phyloP scores from a whole-genome alignment of 1,284 basidiomycete species.

The Fereydounia khargensis region DNA sequence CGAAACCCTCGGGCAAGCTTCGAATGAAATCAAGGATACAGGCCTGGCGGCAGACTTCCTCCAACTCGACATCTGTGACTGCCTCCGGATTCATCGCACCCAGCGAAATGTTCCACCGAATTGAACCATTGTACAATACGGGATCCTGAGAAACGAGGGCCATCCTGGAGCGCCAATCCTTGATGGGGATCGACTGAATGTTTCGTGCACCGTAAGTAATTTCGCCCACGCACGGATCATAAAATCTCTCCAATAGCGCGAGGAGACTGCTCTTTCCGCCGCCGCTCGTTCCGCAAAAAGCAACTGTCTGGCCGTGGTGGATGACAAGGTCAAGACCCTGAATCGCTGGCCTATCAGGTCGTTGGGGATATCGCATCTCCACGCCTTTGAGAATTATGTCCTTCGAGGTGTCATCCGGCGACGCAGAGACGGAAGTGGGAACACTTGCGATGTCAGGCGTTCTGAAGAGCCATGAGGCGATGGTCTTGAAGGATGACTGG shows the following conservation, averaged over 20 bases:
- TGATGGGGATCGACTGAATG: constrained; percentile 9
- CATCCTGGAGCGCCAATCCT: constrained; percentile 22
- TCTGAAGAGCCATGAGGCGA: constrained; percentile 43
- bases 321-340: constrained; percentile 42
- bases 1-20: constrained; percentile 60
- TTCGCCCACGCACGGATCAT: constrained; percentile 61
- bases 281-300: constrained; percentile 66
- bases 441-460: constrained; percentile 25
- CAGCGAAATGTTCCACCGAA: constrained; percentile 25
- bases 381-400: constrained; percentile 46
- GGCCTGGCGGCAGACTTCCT: constrained; percentile 6
- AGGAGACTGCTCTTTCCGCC: constrained; percentile 83
- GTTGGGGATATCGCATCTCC: constrained; percentile 53
- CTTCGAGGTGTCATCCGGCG: constrained; percentile 8
- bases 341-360: constrained; percentile 47
- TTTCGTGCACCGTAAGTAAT: constrained; percentile 19
- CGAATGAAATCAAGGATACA: constrained; percentile 34
- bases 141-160: constrained; percentile 48
- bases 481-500: constrained; percentile 22
- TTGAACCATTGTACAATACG: constrained; percentile 15
- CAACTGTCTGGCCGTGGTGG: constrained; percentile 40
- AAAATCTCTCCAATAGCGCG: constrained; percentile 82
- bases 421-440: constrained; percentile 8
- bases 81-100: constrained; percentile 13
- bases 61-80: constrained; percentile 6